Percentiles rank a stretch among this genome's conserved stretches.
Evolutionary conservation across 2,329 filamentous ascomycete genomes (phyloP).

Genomic region (Diatrype stigma): DNA sequence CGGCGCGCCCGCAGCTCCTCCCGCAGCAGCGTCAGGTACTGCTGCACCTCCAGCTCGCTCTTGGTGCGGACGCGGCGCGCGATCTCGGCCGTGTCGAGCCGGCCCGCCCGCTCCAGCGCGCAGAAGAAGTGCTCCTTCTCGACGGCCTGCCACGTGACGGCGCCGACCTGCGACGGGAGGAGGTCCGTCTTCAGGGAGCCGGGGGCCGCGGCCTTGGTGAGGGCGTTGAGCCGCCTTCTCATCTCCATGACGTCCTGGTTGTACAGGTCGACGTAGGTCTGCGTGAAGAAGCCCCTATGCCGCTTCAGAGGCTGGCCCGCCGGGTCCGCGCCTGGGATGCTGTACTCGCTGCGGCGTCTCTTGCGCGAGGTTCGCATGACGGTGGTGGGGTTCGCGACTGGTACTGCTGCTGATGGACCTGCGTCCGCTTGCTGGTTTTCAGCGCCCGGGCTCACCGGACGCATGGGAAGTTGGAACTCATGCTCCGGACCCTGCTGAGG

Average conservation of each 20-base stretch:
- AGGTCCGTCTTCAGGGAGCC: constrained; percentile 28
- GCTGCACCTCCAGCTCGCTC: constrained; percentile 66
- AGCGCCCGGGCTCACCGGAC: background rate
- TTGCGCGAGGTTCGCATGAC: background rate
- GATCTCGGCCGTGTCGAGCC: constrained; percentile 58
- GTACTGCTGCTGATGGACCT: too few relatives aligned
- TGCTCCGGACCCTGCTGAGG: background rate
- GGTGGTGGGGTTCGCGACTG: too few relatives aligned
- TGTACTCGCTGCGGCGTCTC: constrained; percentile 11
- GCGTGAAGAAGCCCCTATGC: constrained; percentile 38
- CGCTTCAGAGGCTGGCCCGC: constrained; percentile 40
- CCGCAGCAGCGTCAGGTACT: constrained; percentile 63
- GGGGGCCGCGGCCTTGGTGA: constrained; percentile 25
- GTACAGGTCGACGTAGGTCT: constrained; percentile 45
- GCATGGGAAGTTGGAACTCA: background rate
- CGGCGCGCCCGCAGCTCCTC: constrained; percentile 40
- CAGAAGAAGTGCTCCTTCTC: constrained; percentile 73
- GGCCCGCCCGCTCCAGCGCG: constrained; percentile 60
- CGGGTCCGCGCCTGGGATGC: constrained; percentile 19
- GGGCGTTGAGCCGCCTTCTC: too few relatives aligned
- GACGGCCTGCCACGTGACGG: constrained; percentile 61
- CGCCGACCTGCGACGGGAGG: constrained; percentile 58
- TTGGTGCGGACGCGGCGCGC: constrained; percentile 65
- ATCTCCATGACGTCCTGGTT: constrained; percentile 56
- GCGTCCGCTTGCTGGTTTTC: background rate